Conservation (phyloP, 2,329 filamentous ascomycete species). For the Lasiodiplodia hormozganensis region DNA sequence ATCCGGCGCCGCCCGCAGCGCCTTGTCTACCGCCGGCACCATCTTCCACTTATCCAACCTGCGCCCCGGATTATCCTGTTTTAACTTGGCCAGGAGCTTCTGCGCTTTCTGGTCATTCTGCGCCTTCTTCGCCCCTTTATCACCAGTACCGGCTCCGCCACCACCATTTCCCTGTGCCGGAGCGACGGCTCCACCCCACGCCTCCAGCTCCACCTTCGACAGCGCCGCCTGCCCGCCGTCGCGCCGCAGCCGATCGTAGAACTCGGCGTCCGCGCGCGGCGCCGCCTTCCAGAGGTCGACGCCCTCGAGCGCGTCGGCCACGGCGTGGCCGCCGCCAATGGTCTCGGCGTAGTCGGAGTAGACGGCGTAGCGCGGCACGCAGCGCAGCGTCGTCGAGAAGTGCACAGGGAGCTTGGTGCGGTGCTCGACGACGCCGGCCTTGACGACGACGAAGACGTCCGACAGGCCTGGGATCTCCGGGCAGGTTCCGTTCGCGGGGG, state of each 20-base stretch:
- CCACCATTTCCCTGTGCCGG: background rate
- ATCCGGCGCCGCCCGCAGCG: conserved; percentile 49
- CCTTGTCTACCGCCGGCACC: conserved; percentile 44
- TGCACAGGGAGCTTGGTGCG: conserved; percentile 59
- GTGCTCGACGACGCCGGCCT: conserved; percentile 66
- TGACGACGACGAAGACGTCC: conserved; percentile 63
- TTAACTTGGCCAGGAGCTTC: background rate
- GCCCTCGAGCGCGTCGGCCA: conserved; percentile 48
- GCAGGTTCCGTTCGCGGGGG: background rate
- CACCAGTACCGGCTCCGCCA: background rate
- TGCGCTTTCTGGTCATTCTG: background rate
- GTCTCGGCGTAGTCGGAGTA: conserved; percentile 48
- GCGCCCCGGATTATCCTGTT: conserved; percentile 33
- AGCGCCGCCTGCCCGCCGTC: conserved; percentile 40
- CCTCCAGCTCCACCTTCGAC: conserved; percentile 8
- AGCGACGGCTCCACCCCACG: background rate
- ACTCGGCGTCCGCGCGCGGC: conserved; percentile 42
- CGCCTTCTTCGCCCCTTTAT: background rate
- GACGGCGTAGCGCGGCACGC: conserved; percentile 43
- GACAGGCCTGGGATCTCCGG: conserved; percentile 45
- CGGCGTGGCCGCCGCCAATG: conserved; percentile 40
- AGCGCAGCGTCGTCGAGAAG: conserved; percentile 44
- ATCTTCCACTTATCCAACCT: conserved; percentile 49
- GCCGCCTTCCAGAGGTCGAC: conserved; percentile 38
- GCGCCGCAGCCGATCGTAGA: conserved; percentile 45